Conservation (phyloP, 129 eudicot species). For the Chrysanthemum seticuspe region DNA sequence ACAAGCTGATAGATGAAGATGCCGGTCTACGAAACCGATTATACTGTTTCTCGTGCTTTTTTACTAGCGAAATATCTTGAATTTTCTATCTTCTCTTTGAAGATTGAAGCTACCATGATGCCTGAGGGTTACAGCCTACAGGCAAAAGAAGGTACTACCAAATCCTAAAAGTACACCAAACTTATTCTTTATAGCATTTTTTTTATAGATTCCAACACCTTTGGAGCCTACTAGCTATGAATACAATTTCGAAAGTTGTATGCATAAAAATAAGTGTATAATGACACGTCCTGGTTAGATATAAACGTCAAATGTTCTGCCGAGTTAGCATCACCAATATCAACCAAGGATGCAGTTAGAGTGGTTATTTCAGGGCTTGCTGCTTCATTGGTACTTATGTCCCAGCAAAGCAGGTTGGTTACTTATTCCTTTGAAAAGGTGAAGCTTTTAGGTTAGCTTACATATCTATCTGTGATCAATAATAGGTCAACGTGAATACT, state of each 20-base stretch:
- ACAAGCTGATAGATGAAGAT: constrained; percentile 76
- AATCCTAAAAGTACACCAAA: neutral
- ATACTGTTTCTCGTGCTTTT: neutral
- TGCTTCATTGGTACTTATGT: constrained; percentile 59
- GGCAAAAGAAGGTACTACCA: constrained; percentile 72
- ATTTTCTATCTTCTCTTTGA: constrained; percentile 6
- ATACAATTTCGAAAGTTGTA: too few relatives aligned
- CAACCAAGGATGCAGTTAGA: constrained; percentile 41
- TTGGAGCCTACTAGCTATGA: too few relatives aligned
- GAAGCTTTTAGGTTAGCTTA: neutral
- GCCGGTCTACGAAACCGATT: constrained; percentile 33
- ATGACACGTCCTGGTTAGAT: neutral
- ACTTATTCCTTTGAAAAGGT: constrained; percentile 8
- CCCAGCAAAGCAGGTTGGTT: constrained; percentile 61
- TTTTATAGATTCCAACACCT: too few relatives aligned
- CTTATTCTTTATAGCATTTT: too few relatives aligned
- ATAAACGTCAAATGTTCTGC: constrained; percentile 35
- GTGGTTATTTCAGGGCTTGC: constrained; percentile 68
- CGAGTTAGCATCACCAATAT: constrained; percentile 31
- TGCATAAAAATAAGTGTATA: too few relatives aligned
- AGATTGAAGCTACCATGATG: constrained; percentile 93
- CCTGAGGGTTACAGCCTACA: constrained; percentile 78
- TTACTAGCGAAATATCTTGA: neutral
- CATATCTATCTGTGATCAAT: constrained; percentile 6
- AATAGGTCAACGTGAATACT: neutral